A percentile compares a stretch with the other conserved stretches of the same genome.
Conservation (phyloP, 805 yeast genomes). For the Starmerella floris region DNA sequence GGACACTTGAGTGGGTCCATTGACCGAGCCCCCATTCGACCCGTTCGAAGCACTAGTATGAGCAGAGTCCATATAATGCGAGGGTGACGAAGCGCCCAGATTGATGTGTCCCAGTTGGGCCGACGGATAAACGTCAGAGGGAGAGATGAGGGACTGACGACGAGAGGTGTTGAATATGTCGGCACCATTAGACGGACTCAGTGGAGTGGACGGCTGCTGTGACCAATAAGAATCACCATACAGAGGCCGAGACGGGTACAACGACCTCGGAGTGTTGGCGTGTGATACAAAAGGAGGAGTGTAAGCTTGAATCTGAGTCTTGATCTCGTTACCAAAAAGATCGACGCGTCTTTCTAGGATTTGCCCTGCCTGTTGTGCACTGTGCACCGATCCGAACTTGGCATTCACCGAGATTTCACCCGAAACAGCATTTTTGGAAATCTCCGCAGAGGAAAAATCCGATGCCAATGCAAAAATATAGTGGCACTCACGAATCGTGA, state of each 20-base stretch:
- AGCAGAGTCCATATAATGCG: constrained; percentile 1
- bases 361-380: constrained; percentile 24
- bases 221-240: constrained; percentile 18
- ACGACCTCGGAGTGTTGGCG: constrained; percentile 8
- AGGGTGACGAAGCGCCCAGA: background rate
- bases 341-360: constrained; percentile 24
- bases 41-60: background rate
- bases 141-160: constrained; percentile 12
- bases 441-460: constrained; percentile 27
- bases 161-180: constrained; percentile 11
- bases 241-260: constrained; percentile 12
- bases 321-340: constrained; percentile 18
- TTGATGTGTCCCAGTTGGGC: background rate
- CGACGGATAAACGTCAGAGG: constrained; percentile 8
- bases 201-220: constrained; percentile 15
- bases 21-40: background rate
- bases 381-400: constrained; percentile 23
- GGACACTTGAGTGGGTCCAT: background rate
- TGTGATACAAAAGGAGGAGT: constrained; percentile 5
- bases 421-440: constrained; percentile 24
- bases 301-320: constrained; percentile 10
- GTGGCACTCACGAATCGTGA: constrained; percentile 29
- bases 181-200: constrained; percentile 13
- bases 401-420: constrained; percentile 22
- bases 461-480: constrained; percentile 31